phyloP scores from a whole-genome alignment of 225 moss, liverwort and hornwort species.

The Pseudisothecium myosuroides region DNA sequence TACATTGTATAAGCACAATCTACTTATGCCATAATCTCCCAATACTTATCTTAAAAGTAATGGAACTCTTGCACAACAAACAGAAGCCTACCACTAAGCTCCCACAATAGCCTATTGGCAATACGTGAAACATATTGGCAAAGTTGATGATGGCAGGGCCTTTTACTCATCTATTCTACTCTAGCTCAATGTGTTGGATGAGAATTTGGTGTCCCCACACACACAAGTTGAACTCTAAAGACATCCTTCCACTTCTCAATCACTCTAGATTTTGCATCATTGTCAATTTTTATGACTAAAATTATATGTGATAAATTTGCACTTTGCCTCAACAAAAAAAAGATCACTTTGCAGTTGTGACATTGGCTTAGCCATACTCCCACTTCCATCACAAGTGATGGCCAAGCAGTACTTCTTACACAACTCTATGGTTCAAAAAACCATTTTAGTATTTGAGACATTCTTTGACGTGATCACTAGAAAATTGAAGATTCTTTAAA shows the following conservation, averaged over 20 bases:
- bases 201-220: background rate
- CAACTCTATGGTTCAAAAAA: rapidly evolving
- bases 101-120: background rate
- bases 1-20: background rate
- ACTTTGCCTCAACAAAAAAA: background rate
- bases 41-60: background rate
- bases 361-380: too few relatives aligned
- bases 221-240: background rate
- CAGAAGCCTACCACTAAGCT: rapidly evolving
- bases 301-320: background rate
- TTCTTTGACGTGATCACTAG: background rate
- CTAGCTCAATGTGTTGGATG: background rate
- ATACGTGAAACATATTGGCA: background rate
- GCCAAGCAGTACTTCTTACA: background rate
- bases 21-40: background rate
- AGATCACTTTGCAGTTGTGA: background rate
- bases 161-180: rapidly evolving
- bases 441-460: background rate
- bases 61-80: background rate
- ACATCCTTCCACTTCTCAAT: background rate
- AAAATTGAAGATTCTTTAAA: background rate
- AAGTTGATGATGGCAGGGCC: background rate
- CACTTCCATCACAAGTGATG: background rate
- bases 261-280: background rate
- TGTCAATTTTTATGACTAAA: background rate